A percentile compares a stretch with the other conserved stretches of the same genome.
Conservation (phyloP, 345 rosid species). For the Pistacia atlantica region DNA sequence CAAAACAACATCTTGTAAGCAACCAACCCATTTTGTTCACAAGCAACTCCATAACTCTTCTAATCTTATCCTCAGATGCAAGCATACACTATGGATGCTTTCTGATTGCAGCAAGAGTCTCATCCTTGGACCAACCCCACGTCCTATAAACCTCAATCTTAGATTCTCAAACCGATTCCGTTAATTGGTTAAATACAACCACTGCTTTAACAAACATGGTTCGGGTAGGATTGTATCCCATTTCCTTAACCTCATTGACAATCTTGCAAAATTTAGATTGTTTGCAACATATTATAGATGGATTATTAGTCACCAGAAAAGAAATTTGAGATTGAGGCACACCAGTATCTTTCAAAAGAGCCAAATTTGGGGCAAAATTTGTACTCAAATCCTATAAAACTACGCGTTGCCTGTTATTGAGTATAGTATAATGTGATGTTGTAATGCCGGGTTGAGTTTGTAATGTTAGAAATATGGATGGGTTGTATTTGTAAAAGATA, state of each 20-base stretch:
- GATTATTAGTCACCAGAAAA: not conserved
- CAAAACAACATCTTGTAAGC: slow-evolving; percentile 4
- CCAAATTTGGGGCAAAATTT: not conserved
- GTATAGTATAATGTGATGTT: no score
- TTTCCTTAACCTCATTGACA: slow-evolving; percentile 13
- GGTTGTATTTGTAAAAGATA: no score
- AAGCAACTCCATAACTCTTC: slow-evolving; percentile 19
- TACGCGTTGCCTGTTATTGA: not conserved
- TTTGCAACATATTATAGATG: not conserved
- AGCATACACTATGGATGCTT: slow-evolving; percentile 27
- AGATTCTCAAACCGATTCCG: slow-evolving; percentile 5
- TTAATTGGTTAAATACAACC: not conserved
- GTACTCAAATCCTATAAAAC: not conserved
- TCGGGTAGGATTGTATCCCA: slow-evolving; percentile 10
- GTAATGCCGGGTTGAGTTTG: no score
- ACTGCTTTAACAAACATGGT: slow-evolving; percentile 10
- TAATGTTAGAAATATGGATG: no score
- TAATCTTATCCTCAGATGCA: slow-evolving; percentile 28
- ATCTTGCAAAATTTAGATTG: slow-evolving; percentile 3
- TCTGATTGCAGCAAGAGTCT: slow-evolving; percentile 21
- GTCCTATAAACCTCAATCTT: slow-evolving; percentile 15
- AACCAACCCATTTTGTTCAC: slow-evolving; percentile 34
- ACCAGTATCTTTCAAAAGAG: not conserved
- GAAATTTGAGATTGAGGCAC: slow-evolving; percentile 13
- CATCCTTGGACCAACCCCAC: slow-evolving; percentile 35